These are phyloP conservation scores for Periconia sp. DNA, from an alignment of 2,329 filamentous ascomycete species.

Conservation along the genomic window DNA sequence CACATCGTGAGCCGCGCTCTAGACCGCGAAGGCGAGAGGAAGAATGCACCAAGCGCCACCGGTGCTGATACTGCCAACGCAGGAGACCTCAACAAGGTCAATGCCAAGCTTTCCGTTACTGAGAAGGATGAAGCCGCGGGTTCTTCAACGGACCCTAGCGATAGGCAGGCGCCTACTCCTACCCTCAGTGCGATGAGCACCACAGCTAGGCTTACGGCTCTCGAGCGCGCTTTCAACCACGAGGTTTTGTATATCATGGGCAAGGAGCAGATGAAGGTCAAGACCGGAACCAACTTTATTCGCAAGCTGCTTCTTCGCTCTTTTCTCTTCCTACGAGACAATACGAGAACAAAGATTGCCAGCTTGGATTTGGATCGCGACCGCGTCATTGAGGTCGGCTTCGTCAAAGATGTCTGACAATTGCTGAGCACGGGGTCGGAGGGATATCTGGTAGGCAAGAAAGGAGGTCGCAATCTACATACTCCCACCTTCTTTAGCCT, in stretches of 20 bases:
- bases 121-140: slow-evolving; percentile 14
- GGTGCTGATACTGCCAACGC: slow-evolving; percentile 7
- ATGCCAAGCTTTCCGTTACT: slow-evolving; percentile 6
- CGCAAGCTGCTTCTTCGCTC: slow-evolving; percentile 57
- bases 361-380: slow-evolving; percentile 66
- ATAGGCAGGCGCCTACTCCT: slow-evolving; percentile 13
- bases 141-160: slow-evolving; percentile 9
- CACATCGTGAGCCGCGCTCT: slow-evolving; percentile 38
- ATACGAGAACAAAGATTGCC: slow-evolving; percentile 69
- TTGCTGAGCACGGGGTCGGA: too few species aligned
- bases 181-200: slow-evolving; percentile 27
- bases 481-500: too few species aligned
- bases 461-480: too few species aligned
- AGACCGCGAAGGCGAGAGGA: slow-evolving; percentile 31
- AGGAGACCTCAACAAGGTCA: slow-evolving; percentile 11
- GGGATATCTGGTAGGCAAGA: too few species aligned
- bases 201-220: slow-evolving; percentile 33
- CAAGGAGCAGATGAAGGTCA: slow-evolving; percentile 55
- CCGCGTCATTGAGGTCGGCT: slow-evolving; percentile 70
- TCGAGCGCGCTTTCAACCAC: slow-evolving; percentile 53
- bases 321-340: slow-evolving; percentile 71
- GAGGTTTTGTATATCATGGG: slow-evolving; percentile 62
- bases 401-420: slow-evolving; percentile 73
- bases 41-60: slow-evolving; percentile 11
- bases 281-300: slow-evolving; percentile 47